A percentile compares a stretch with the other conserved stretches of the same genome.
These are phyloP conservation scores for Moesziomyces antarcticus DNA, from an alignment of 1,284 basidiomycete genomes.

Conservation along the genomic window DNA sequence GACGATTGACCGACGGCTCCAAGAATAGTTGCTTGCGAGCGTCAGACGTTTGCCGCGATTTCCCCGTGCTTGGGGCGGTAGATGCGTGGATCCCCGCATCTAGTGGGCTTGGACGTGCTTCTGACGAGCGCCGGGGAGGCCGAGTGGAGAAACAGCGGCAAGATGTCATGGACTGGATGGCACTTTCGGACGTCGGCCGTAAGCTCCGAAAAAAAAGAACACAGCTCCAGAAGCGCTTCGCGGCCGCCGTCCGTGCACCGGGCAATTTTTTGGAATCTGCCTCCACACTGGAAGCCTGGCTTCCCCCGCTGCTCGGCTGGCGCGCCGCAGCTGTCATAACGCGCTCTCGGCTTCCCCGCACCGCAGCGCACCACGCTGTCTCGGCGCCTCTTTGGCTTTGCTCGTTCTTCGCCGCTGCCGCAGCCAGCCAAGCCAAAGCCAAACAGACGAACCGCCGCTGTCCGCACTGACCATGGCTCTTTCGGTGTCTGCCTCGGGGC, in stretches of 20 bases:
- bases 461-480: constrained; percentile 23
- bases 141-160: constrained; percentile 1
- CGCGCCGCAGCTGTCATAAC: constrained; percentile 9
- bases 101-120: not conserved
- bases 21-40: not conserved
- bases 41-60: constrained; percentile 2
- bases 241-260: constrained; percentile 14
- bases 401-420: not conserved
- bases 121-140: not conserved
- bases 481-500: constrained; percentile 28
- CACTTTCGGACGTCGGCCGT: constrained; percentile 42
- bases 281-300: constrained; percentile 7
- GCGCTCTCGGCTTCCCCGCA: constrained; percentile 30
- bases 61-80: constrained; percentile 2
- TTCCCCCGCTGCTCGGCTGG: constrained; percentile 3
- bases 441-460: not conserved
- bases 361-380: not conserved
- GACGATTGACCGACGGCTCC: not conserved
- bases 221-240: not conserved
- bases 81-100: too few species aligned
- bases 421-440: not conserved
- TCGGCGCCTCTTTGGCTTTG: not conserved
- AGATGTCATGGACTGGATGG: constrained; percentile 1
- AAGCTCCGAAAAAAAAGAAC: constrained; percentile 21
- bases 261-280: constrained; percentile 6